Evolutionary conservation across 140 eudicot species (phyloP).

Genomic region (Erigeron philadelphicus): DNA sequence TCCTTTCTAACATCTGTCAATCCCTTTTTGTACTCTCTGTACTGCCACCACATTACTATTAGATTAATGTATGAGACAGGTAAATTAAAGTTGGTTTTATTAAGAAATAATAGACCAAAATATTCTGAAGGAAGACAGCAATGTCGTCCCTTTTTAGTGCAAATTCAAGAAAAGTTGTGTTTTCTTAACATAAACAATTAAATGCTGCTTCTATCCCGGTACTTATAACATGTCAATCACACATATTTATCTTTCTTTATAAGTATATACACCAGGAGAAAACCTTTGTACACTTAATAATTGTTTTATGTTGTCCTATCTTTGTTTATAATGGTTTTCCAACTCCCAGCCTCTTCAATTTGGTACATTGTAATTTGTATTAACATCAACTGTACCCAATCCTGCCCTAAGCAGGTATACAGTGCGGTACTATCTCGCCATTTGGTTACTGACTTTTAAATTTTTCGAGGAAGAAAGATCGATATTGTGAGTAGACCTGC

Average conservation of each 20-base stretch:
- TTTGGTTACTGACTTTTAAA: too few species aligned
- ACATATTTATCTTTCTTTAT: not conserved
- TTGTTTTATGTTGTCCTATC: too few species aligned
- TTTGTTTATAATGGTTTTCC: too few species aligned
- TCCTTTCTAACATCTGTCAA: not conserved
- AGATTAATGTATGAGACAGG: constrained; percentile 16
- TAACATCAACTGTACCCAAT: too few species aligned
- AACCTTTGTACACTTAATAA: too few species aligned
- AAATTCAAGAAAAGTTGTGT: constrained; percentile 21
- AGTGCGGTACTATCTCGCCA: too few species aligned
- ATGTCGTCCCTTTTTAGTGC: constrained; percentile 30
- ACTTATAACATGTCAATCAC: not conserved
- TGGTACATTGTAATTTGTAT: too few species aligned
- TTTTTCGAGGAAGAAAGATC: too few species aligned
- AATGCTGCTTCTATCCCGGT: not conserved
- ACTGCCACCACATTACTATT: constrained; percentile 13
- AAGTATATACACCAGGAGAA: too few species aligned
- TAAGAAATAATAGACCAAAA: constrained; percentile 21
- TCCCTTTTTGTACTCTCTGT: not conserved
- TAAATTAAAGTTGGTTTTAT: constrained; percentile 22
- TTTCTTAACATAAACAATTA: constrained; percentile 11
- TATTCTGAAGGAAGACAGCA: constrained; percentile 9
- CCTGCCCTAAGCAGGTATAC: too few species aligned
- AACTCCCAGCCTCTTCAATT: too few species aligned
- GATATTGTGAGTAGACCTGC: too few species aligned